Evolutionary conservation across 2,329 filamentous ascomycete species (phyloP).

Genomic region (Geosmithia morbida): DNA sequence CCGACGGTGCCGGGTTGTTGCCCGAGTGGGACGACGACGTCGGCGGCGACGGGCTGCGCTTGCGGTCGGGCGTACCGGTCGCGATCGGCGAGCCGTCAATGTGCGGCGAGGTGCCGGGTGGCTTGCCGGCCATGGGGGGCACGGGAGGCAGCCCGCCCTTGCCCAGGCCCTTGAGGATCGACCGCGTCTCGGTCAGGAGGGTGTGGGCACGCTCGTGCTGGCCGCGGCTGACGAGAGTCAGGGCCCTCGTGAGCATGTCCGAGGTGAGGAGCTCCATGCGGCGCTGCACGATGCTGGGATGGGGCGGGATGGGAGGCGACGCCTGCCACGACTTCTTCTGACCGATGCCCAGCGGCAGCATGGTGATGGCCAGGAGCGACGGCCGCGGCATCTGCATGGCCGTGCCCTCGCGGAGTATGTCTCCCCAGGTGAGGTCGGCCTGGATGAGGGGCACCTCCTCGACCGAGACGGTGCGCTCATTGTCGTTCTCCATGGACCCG

Average conservation of each 20-base stretch:
- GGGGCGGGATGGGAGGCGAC: constrained; percentile 77
- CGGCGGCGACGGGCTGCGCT: constrained; percentile 39
- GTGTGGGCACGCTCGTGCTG: constrained; percentile 92
- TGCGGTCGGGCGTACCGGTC: constrained; percentile 35
- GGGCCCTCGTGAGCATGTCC: constrained; percentile 87
- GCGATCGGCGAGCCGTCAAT: constrained; percentile 23
- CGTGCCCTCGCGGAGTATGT: constrained; percentile 80
- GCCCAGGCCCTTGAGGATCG: constrained; percentile 87
- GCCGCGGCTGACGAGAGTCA: constrained; percentile 79
- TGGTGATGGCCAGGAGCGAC: constrained; percentile 85
- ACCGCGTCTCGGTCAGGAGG: constrained; percentile 81
- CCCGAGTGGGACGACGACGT: constrained; percentile 30
- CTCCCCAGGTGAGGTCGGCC: constrained; percentile 84
- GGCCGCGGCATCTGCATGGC: constrained; percentile 77
- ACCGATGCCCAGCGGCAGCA: constrained; percentile 58
- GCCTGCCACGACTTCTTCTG: constrained; percentile 52
- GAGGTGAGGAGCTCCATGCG: constrained; percentile 96
- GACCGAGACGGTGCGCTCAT: constrained; percentile 68
- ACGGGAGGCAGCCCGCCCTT: constrained; percentile 90
- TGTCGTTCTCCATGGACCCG: constrained; percentile 74
- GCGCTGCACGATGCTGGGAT: constrained; percentile 87
- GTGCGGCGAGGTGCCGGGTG: constrained; percentile 26
- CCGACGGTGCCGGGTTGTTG: constrained; percentile 6
- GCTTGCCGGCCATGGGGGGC: constrained; percentile 39
- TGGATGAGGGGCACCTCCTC: constrained; percentile 94